A percentile compares a stretch with the other conserved stretches of the same genome.
Conservation (phyloP, 805 yeast genomes). For the Saccharomycodes ludwigii region DNA sequence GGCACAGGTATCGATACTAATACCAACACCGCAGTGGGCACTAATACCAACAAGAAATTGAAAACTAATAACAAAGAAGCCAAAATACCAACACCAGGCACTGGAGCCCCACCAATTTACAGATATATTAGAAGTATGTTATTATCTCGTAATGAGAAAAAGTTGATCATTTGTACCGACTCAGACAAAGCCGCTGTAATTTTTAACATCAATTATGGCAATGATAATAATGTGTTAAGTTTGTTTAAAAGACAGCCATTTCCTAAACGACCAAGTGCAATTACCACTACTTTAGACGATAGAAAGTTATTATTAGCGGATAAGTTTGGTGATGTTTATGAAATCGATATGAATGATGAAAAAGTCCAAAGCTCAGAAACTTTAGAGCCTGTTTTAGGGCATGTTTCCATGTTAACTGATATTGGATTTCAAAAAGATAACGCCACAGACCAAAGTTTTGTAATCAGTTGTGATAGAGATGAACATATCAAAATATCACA, state of each 20-base stretch:
- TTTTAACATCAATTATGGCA: conserved; percentile 27
- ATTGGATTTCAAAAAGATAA: conserved; percentile 23
- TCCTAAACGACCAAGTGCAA: conserved; percentile 88
- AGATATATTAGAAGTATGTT: conserved; percentile 56
- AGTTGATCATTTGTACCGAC: conserved; percentile 61
- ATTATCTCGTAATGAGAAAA: conserved; percentile 39
- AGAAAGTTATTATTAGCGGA: conserved; percentile 61
- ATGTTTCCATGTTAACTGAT: conserved; percentile 92
- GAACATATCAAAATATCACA: conserved; percentile 84
- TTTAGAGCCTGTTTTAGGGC: conserved; percentile 73
- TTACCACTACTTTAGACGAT: conserved; percentile 44
- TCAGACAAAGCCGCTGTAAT: conserved; percentile 71
- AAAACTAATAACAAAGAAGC: conserved; percentile 28
- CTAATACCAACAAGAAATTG: no score
- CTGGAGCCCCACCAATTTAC: conserved; percentile 56
- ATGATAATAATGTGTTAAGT: conserved; percentile 30
- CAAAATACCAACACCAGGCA: conserved; percentile 49
- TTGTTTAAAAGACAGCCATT: conserved; percentile 60
- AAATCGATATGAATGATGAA: conserved; percentile 31
- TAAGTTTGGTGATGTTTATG: conserved; percentile 91
- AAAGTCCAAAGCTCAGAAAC: conserved; percentile 27
- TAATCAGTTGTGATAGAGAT: conserved; percentile 85
- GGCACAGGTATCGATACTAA: conserved; percentile 10
- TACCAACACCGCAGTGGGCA: conserved; percentile 11
- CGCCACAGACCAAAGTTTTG: conserved; percentile 30